phyloP scores from a whole-genome alignment of 345 rosid genomes.

The Draba incana region DNA sequence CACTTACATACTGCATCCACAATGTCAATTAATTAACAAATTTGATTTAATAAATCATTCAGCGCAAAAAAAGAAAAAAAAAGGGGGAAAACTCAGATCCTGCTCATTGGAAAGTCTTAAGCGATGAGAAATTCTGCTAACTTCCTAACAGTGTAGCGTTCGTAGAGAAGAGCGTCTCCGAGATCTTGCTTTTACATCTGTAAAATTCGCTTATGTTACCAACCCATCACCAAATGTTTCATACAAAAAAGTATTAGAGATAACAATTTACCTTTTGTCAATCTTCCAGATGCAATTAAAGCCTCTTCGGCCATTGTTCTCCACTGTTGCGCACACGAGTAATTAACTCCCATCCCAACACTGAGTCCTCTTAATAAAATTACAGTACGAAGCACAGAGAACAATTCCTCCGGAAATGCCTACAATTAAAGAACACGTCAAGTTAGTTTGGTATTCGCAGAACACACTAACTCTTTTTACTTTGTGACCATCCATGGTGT shows the following conservation, averaged over 20 bases:
- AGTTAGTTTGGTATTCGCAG: constrained; percentile 14
- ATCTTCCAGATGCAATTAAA: constrained; percentile 65
- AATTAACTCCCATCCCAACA: constrained; percentile 86
- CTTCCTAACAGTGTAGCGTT: background rate
- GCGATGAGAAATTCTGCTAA: background rate
- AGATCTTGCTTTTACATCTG: constrained; percentile 24
- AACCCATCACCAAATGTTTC: background rate
- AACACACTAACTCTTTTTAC: background rate
- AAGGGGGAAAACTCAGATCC: background rate
- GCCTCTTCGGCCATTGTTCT: constrained; percentile 90
- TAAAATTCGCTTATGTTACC: constrained; percentile 11
- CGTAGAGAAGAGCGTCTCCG: constrained; percentile 25
- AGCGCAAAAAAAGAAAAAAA: no score
- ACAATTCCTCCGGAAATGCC: constrained; percentile 93
- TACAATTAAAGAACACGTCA: constrained; percentile 34
- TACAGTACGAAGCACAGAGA: constrained; percentile 86
- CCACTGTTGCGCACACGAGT: constrained; percentile 86
- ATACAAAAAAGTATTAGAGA: background rate
- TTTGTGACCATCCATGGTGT: background rate
- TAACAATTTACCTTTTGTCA: constrained; percentile 50
- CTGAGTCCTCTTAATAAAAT: constrained; percentile 89
- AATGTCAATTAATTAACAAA: background rate
- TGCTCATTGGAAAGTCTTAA: constrained; percentile 4
- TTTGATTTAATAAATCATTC: no score
- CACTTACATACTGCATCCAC: background rate